Base-by-base conservation (phyloP, 2,329 filamentous ascomycete species). In the Neofusicoccum umdonicola region DNA sequence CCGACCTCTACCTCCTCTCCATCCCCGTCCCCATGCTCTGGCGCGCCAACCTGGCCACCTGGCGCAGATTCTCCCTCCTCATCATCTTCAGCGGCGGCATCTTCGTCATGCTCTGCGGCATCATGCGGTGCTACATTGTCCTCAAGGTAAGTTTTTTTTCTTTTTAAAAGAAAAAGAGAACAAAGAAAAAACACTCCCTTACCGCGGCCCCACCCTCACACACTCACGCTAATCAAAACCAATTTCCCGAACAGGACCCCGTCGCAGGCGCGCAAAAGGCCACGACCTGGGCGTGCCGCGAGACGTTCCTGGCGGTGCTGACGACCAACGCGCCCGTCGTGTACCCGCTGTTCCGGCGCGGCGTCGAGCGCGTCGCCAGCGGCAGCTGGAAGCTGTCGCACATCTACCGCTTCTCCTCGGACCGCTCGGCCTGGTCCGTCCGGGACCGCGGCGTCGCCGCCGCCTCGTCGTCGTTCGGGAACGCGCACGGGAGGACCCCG, bases 21-120 rank as follows among this genome's bases (percentile, higher is more conserved):
- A 86, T 87, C 37, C 84, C 85, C 0, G 76, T 85, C 4, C 84
- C 85, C 66, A 82, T 88, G 77, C 75, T 87, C 1, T 85, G 83
- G 79, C 77, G 78, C 65, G 82, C 85, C 22, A 71, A 65, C 12
- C 74, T 88, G 5, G 78, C 74, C 13, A 76, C 78, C 9, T 71
- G 76, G 1, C 84, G 85, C 69, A 88, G 88, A 69, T 68, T 83
- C 2, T 81, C 82, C 1, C 74, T 87, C 0, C 78, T 84, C 0
- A 66, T 85, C 4, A 77, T 88, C 12, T 87, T 87, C 68, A 81
- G 81, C 34, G 84, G 83, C 13, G 85, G 84, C 8, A 67, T 84
- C 13, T 85, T 87, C 68, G 82, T 87, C 47, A 85, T 85, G 68
- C 78, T 83, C 42, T 82, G 81, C n/a, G 84, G 82, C 3, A 81